These are phyloP conservation scores for Globisporangium irregulare DNA, from an alignment of 352 stramenopile species.

Conservation along the genomic window DNA sequence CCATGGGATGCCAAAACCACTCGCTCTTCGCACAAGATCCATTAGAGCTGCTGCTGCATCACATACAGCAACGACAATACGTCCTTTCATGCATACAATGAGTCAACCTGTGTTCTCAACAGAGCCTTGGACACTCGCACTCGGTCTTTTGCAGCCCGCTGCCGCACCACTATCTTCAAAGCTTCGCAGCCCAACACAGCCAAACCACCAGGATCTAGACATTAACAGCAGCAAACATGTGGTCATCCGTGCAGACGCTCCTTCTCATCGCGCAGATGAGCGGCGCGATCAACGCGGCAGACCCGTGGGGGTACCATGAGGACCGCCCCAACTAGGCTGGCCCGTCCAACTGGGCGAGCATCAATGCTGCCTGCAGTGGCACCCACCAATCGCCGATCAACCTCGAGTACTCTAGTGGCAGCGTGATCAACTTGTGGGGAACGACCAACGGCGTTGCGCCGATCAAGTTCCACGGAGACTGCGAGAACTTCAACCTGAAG, in stretches of 20 bases:
- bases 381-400: slow-evolving; percentile 59
- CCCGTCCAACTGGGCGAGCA: slow-evolving; percentile 41
- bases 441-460: slow-evolving; percentile 30
- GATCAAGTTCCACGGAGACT: slow-evolving; percentile 49
- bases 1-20: not conserved
- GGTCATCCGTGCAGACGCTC: slow-evolving; percentile 12
- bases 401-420: slow-evolving; percentile 34
- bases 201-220: not conserved
- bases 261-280: slow-evolving; percentile 25
- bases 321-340: slow-evolving; percentile 28
- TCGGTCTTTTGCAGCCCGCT: not conserved
- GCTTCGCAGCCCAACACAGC: not conserved
- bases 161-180: not conserved
- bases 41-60: not conserved
- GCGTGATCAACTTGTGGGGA: slow-evolving; percentile 42
- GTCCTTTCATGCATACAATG: not conserved
- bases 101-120: not conserved
- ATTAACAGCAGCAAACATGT: not conserved
- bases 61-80: not conserved
- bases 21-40: not conserved
- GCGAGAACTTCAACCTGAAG: slow-evolving; percentile 50
- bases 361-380: slow-evolving; percentile 33
- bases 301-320: slow-evolving; percentile 53
- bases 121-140: not conserved
- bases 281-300: slow-evolving; percentile 16